Evolutionary conservation across 2,329 filamentous ascomycete genomes (phyloP).

Genomic region (Calonectria montana): DNA sequence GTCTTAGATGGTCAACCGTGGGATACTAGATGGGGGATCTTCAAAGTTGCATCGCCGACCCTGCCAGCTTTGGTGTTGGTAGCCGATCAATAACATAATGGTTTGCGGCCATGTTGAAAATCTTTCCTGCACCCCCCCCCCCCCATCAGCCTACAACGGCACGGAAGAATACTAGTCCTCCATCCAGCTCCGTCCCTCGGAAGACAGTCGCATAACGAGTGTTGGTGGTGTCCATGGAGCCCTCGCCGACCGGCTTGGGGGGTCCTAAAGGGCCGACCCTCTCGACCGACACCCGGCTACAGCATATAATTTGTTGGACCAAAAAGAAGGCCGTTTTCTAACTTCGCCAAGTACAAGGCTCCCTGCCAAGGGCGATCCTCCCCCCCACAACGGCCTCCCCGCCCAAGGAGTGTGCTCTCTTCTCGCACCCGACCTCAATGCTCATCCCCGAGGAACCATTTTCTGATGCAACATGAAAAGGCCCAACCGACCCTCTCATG

Average conservation of each 20-base stretch:
- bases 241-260: not conserved
- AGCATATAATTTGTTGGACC: constrained; percentile 4
- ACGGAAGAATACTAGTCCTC: not conserved
- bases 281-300: not conserved
- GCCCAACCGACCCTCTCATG: not conserved
- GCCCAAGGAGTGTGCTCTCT: not conserved
- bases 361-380: constrained; percentile 13
- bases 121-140: not conserved
- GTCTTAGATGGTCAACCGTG: not conserved
- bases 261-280: constrained; percentile 1
- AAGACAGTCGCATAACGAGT: not conserved
- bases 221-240: not conserved
- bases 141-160: constrained; percentile 4
- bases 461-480: constrained; percentile 11
- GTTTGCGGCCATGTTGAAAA: not conserved
- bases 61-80: not conserved
- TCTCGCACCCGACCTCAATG: not conserved
- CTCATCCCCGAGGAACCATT: not conserved
- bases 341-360: not conserved
- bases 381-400: constrained; percentile 10
- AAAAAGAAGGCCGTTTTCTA: not conserved
- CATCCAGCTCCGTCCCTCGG: not conserved
- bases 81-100: constrained; percentile 7
- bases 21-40: not conserved
- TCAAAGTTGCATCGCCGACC: not conserved